Percentiles rank a stretch among this genome's conserved stretches.
Conservation (phyloP, 352 stramenopile genomes). For the Peronospora farinosa region DNA sequence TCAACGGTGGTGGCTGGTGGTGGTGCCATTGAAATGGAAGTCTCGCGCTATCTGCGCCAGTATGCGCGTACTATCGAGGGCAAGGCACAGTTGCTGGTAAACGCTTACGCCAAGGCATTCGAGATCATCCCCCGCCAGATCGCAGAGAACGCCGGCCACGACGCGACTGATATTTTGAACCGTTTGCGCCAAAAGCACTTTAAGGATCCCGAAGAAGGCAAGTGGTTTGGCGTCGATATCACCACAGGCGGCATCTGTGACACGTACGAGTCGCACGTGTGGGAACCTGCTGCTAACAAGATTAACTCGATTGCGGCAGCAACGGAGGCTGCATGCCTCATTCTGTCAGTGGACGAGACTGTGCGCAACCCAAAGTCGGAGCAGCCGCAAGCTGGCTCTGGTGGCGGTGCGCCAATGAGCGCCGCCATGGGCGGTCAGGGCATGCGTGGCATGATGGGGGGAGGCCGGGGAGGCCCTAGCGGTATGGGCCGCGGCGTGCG, state of each 20-base stretch:
- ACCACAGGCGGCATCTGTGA: slow-evolving; percentile 96
- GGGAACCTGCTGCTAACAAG: slow-evolving; percentile 99
- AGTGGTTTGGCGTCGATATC: slow-evolving; percentile 98
- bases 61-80: slow-evolving; percentile 94
- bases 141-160: slow-evolving; percentile 97
- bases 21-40: slow-evolving; percentile 90
- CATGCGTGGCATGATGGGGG: slow-evolving; percentile 88
- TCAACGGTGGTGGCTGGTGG: slow-evolving; percentile 89
- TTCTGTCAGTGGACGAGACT: slow-evolving; percentile 99
- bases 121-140: slow-evolving; percentile 98
- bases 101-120: slow-evolving; percentile 94
- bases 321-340: slow-evolving; percentile 96
- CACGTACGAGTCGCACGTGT: slow-evolving; percentile 96
- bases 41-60: slow-evolving; percentile 89
- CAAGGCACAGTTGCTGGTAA: slow-evolving; percentile 96
- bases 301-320: slow-evolving; percentile 95
- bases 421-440: slow-evolving; percentile 88
- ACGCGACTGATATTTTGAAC: slow-evolving; percentile 97
- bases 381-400: slow-evolving; percentile 75
- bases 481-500: slow-evolving; percentile 73
- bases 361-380: slow-evolving; percentile 96
- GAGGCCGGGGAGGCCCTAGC: slow-evolving; percentile 51
- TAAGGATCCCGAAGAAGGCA: slow-evolving; percentile 86
- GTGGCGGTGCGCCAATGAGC: slow-evolving; percentile 70
- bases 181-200: slow-evolving; percentile 94